These are phyloP conservation scores for Neoascochyta sp. DNA, from an alignment of 2,329 filamentous ascomycete genomes.

Conservation along the genomic window DNA sequence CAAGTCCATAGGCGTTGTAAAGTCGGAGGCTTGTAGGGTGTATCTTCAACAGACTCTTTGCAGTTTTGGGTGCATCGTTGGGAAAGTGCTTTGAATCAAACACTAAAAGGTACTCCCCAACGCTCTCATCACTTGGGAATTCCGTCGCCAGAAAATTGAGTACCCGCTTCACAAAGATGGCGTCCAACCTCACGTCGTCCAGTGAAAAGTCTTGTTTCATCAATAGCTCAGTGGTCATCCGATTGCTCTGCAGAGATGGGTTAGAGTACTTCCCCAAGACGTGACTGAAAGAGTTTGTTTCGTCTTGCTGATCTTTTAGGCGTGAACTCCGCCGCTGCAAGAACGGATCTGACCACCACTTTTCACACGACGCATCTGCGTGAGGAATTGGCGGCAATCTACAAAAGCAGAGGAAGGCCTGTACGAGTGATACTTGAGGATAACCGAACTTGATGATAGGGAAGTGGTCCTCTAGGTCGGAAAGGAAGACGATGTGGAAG, in stretches of 20 bases:
- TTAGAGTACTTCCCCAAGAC: too few species aligned
- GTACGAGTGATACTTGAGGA: slow-evolving; percentile 61
- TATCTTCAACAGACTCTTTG: slow-evolving; percentile 69
- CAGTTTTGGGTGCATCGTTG: slow-evolving; percentile 59
- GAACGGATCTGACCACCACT: slow-evolving; percentile 49
- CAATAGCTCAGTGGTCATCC: slow-evolving; percentile 24
- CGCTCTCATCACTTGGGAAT: slow-evolving; percentile 35
- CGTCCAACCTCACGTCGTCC: slow-evolving; percentile 4
- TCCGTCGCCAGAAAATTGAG: slow-evolving; percentile 56
- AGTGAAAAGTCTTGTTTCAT: slow-evolving; percentile 23
- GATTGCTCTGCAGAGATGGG: too few species aligned
- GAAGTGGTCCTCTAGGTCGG: slow-evolving; percentile 67
- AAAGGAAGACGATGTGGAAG: slow-evolving; percentile 73
- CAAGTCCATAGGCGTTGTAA: slow-evolving; percentile 75
- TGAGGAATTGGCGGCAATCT: slow-evolving; percentile 50
- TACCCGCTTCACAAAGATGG: slow-evolving; percentile 27
- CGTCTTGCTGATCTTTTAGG: too few species aligned
- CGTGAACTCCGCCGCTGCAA: not conserved
- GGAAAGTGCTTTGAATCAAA: slow-evolving; percentile 59
- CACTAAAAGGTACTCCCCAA: slow-evolving; percentile 69
- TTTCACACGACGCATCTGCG: slow-evolving; percentile 21
- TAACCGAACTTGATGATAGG: too few species aligned
- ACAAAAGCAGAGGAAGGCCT: slow-evolving; percentile 58
- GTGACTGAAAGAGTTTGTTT: too few species aligned
- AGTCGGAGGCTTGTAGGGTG: slow-evolving; percentile 61